Conservation (phyloP, 257 asterid species). For the Coffea eugenioides region DNA sequence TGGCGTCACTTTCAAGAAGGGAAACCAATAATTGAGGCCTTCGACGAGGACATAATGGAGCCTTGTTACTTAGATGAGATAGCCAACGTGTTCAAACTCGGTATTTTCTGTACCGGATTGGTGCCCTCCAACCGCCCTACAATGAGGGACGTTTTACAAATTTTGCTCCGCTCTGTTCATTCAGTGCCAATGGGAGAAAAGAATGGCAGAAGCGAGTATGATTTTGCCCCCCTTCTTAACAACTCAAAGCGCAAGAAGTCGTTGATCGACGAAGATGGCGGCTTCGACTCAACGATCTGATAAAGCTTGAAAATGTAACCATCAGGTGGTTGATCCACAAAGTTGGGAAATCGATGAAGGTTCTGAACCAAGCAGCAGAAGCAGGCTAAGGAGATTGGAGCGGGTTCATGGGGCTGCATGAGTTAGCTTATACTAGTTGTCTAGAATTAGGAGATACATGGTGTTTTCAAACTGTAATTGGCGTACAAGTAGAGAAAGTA, state of each 20-base stretch:
- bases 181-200: conserved; percentile 29
- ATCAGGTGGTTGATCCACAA: neutral
- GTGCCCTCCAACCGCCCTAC: conserved; percentile 70
- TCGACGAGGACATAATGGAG: conserved; percentile 68
- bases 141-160: conserved; percentile 63
- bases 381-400: neutral
- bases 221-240: conserved; percentile 63
- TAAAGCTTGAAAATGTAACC: conserved; percentile 5
- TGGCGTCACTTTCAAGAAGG: conserved; percentile 58
- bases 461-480: neutral
- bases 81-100: conserved; percentile 57
- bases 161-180: conserved; percentile 46
- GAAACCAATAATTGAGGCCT: conserved; percentile 33
- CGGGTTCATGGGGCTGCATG: neutral
- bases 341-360: neutral
- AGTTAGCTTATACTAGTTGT: neutral
- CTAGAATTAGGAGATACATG: neutral
- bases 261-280: conserved; percentile 28
- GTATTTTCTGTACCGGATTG: conserved; percentile 60
- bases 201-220: conserved; percentile 38
- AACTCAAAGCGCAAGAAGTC: conserved; percentile 30
- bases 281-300: conserved; percentile 36
- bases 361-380: neutral
- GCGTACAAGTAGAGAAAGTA: neutral
- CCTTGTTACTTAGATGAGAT: conserved; percentile 52